phyloP scores from a whole-genome alignment of 768 basidiomycete species.

The Rhizopogon vesiculosus region DNA sequence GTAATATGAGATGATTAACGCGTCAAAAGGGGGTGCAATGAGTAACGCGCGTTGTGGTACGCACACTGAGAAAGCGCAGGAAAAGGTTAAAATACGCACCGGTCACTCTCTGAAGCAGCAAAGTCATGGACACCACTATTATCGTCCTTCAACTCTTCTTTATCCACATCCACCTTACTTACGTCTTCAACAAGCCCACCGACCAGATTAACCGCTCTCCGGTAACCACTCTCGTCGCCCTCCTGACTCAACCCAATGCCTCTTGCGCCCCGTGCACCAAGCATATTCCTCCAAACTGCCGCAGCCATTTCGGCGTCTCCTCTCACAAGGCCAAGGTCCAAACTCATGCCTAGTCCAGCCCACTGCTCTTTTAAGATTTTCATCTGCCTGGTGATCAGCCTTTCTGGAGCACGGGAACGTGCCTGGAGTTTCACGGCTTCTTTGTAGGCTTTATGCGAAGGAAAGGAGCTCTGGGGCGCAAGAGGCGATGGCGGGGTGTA shows the following conservation, averaged over 20 bases:
- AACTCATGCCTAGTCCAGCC: constrained; percentile 73
- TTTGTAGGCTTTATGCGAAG: constrained; percentile 21
- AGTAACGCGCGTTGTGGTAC: background rate
- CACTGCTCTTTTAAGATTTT: constrained; percentile 90
- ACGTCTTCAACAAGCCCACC: constrained; percentile 62
- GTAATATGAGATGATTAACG: background rate
- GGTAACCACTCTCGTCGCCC: constrained; percentile 30
- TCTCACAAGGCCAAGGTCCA: constrained; percentile 72
- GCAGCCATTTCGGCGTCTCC: constrained; percentile 83
- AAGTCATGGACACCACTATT: constrained; percentile 73
- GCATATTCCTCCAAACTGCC: constrained; percentile 88
- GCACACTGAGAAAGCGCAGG: too few relatives aligned
- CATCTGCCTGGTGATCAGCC: constrained; percentile 82
- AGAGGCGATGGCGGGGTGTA: constrained; percentile 23
- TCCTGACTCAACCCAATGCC: constrained; percentile 46
- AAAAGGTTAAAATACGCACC: constrained; percentile 12
- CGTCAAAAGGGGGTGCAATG: background rate
- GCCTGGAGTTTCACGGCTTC: constrained; percentile 18
- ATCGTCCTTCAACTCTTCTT: constrained; percentile 60
- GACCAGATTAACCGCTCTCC: constrained; percentile 66
- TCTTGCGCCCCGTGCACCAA: constrained; percentile 77
- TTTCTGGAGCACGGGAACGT: constrained; percentile 59
- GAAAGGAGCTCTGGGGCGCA: constrained; percentile 21
- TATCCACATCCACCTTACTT: constrained; percentile 50
- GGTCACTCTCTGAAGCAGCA: constrained; percentile 40